Base-by-base conservation (phyloP, 1,284 basidiomycete genomes). In the Sanghuangporus sanghuang region DNA sequence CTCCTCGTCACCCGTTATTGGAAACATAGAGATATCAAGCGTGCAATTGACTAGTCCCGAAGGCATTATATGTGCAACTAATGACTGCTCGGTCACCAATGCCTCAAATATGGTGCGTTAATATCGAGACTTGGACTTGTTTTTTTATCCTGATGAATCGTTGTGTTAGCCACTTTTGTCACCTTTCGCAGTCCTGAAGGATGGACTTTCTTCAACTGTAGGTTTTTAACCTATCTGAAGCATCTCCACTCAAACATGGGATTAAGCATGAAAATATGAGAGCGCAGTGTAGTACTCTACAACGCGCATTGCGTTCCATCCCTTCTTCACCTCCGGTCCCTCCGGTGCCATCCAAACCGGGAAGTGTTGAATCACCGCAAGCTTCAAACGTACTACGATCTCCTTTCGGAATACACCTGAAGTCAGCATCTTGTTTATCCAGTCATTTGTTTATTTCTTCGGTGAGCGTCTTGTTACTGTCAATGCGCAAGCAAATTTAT, bases 81-180 rank as follows among this genome's bases (percentile, higher is more conserved):
- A 27, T 23, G 23, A 27, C 49, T 9, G 8, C 14, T 2, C 12
- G 27, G 12, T 2, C 27, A 23, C 11, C 6, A 52, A 9, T 52
- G 49, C 18, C 6, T 23, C 57, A 35, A 48, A 27, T 23, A 21
- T 57, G n/a, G 57, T 59, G 35, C 6, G 57, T 48, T 46, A 6
- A 18, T 46, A 2, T 16, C 35, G 23, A 32, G 23, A 16, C 23
- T 48, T n/a, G 11, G 14, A 23, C 32, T 18, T 16, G n/a, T 12
- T 8, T 2, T 8, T 44, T n/a, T 18, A 46, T 59, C 21, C 23
- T 9, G 27, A 27, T 8, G 23, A 11, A 52, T 36, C 44, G 8
- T 35, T 39, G 21, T 18, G 18, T 14, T n/a, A 60, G 58, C 58
- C 58, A 52, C 58, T 60, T 39, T 35, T 60, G 36, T 60, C 58